These are phyloP conservation scores for Phytophthora meadii DNA, from an alignment of 352 stramenopile genomes.

Conservation along the genomic window DNA sequence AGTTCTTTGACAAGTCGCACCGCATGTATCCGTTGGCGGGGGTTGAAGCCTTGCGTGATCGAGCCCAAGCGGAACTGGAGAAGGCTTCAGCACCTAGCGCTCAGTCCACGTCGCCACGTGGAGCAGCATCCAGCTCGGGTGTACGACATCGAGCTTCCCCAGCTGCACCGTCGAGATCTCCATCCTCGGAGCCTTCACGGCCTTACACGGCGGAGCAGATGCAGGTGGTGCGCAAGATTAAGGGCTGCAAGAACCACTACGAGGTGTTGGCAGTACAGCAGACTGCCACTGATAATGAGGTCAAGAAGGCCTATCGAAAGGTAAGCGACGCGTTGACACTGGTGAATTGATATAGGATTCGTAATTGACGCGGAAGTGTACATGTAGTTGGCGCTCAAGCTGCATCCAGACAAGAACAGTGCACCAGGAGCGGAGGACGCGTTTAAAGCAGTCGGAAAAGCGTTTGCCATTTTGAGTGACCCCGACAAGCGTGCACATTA, in stretches of 20 bases:
- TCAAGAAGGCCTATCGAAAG: conserved; percentile 94
- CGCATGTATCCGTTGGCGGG: conserved; percentile 89
- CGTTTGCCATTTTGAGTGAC: conserved; percentile 94
- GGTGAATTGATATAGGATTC: background rate
- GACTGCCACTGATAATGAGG: conserved; percentile 79
- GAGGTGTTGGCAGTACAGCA: conserved; percentile 84
- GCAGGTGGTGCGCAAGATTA: conserved; percentile 90
- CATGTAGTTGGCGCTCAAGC: conserved; percentile 83
- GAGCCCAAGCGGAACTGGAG: conserved; percentile 68
- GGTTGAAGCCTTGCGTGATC: conserved; percentile 82
- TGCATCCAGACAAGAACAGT: conserved; percentile 96
- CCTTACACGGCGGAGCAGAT: conserved; percentile 84
- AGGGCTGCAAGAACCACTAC: conserved; percentile 89
- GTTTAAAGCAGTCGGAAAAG: conserved; percentile 96
- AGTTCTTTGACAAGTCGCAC: conserved; percentile 94
- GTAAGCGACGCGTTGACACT: conserved; percentile 34
- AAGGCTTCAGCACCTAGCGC: conserved; percentile 39
- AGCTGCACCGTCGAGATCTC: conserved; percentile 35
- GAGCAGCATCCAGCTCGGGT: conserved; percentile 18
- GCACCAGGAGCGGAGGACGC: conserved; percentile 96
- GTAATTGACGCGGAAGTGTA: conserved; percentile 13
- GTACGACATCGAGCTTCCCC: conserved; percentile 44
- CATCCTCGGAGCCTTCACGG: conserved; percentile 50
- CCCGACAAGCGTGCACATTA: conserved; percentile 90
- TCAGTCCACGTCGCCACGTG: conserved; percentile 42